Percentiles rank a stretch among this genome's conserved stretches.
phyloP scores from a whole-genome alignment of 2,329 filamentous ascomycete genomes.

The Acrocalymma vagum region DNA sequence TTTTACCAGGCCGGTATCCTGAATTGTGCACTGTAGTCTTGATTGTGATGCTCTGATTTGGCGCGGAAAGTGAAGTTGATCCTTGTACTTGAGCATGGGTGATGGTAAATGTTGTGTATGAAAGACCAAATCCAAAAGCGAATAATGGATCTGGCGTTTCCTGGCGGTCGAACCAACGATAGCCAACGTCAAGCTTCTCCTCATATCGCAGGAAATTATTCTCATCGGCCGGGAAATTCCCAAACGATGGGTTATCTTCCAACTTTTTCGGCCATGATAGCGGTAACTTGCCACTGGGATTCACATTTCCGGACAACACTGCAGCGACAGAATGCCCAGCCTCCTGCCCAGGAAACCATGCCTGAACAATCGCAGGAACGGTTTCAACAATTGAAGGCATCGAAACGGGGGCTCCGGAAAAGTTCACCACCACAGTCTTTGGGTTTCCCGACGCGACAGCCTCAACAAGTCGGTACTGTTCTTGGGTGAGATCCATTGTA shows the following conservation, averaged over 20 bases:
- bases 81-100: too few species aligned
- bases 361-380: conserved; percentile 6
- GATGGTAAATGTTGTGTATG: conserved; percentile 8
- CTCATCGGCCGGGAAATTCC: conserved; percentile 1
- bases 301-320: conserved; percentile 77
- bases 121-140: conserved; percentile 6
- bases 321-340: conserved; percentile 80
- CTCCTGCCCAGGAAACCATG: conserved; percentile 74
- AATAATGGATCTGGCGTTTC: conserved; percentile 6
- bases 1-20: conserved; percentile 58
- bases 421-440: conserved; percentile 1
- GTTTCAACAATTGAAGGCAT: conserved; percentile 7
- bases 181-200: conserved; percentile 6
- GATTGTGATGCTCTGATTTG: too few species aligned
- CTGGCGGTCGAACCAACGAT: conserved; percentile 5
- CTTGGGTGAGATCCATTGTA: conserved; percentile 65
- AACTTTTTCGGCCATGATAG: conserved; percentile 80
- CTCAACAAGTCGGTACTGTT: too few species aligned
- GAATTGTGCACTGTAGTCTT: conserved; percentile 71
- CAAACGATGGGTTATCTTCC: conserved; percentile 65
- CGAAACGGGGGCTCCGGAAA: conserved; percentile 3
- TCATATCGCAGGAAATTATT: too few species aligned
- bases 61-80: too few species aligned
- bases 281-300: conserved; percentile 78
- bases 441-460: too few species aligned